Evolutionary conservation across 2,329 filamentous ascomycete species (phyloP).

Genomic region (Pyricularia pennisetigena): DNA sequence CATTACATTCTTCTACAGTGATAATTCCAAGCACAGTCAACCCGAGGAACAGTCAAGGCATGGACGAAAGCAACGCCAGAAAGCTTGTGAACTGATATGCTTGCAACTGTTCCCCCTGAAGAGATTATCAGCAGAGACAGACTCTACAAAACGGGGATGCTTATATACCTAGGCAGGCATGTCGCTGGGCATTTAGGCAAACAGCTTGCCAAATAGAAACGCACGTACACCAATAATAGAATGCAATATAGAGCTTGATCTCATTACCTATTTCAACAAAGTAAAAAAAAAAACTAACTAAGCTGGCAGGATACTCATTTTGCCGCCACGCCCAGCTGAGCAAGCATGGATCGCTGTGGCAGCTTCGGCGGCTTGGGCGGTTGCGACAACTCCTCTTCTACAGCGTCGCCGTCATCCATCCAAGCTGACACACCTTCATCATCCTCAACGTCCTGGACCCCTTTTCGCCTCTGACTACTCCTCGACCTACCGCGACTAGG

Average conservation of each 20-base stretch:
- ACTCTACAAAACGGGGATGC: no score
- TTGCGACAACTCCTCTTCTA: background rate
- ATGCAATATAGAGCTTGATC: background rate
- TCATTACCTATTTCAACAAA: background rate
- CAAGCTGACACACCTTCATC: constrained; percentile 6
- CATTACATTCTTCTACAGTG: background rate
- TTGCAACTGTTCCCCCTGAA: background rate
- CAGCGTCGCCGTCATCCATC: constrained; percentile 4
- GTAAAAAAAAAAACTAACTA: background rate
- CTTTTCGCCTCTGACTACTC: background rate
- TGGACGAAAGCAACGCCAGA: background rate
- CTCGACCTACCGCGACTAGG: background rate
- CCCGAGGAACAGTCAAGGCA: background rate
- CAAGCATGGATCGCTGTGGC: background rate
- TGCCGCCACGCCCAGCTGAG: background rate
- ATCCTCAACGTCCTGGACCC: background rate
- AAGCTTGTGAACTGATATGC: background rate
- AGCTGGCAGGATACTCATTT: background rate
- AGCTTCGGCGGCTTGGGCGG: background rate
- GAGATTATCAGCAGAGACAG: background rate
- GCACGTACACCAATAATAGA: background rate
- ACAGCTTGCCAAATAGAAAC: no score
- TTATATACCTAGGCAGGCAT: no score
- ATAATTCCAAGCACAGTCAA: background rate
- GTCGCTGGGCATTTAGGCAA: no score